Base-by-base conservation (phyloP, 768 basidiomycete species). In the Clitopilus hobsonii region DNA sequence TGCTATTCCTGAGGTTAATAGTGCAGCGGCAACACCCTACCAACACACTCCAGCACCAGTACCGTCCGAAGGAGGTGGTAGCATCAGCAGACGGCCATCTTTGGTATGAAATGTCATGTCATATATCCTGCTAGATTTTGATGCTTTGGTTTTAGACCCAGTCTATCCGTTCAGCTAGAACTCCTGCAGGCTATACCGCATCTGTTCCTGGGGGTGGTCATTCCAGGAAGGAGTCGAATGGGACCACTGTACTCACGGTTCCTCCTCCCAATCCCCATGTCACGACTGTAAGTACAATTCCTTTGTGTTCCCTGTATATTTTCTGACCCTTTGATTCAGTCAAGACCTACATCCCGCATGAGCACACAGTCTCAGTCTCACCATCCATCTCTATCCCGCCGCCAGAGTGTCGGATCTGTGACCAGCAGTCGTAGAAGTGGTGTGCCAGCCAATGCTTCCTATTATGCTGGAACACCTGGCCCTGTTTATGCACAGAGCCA, bases 1-100 rank as follows among this genome's bases (percentile, higher is more conserved):
- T 60, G 74, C 69, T 5, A 86, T 86, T 60, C 75, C 71, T n/a
- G 82, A 85, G 60, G 82, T 79, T 10, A 67, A 66, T 30, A 84
- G 79, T 55, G 55, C 67, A 4, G 69, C 72, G 26, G 64, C 69
- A 22, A 78, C 72, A 58, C 74, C 76, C 18, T 64, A 61, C 30
- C 67, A 69, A 23, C 65, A 63, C 22, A 45, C 41, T 23, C 41
- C 41, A 18, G 41, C 41, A 10, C 41, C 41, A 3, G 22, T 45
- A 5, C 41, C 41, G 41, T 16, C 14, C n/a, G 16, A 18, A 36
- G 32, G 32, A 20, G 22, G 16, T 4, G 41, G 41, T 10, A 18
- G 22, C 3, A 4, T 45, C 5, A 45, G 41, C n/a, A 18, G 41
- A 20, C 41, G 22, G 11, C 41, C 41, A 18, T 45, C 41, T 10